Evolutionary conservation across 1,284 basidiomycete species (phyloP).

Genomic region (Malassezia cuniculi): DNA sequence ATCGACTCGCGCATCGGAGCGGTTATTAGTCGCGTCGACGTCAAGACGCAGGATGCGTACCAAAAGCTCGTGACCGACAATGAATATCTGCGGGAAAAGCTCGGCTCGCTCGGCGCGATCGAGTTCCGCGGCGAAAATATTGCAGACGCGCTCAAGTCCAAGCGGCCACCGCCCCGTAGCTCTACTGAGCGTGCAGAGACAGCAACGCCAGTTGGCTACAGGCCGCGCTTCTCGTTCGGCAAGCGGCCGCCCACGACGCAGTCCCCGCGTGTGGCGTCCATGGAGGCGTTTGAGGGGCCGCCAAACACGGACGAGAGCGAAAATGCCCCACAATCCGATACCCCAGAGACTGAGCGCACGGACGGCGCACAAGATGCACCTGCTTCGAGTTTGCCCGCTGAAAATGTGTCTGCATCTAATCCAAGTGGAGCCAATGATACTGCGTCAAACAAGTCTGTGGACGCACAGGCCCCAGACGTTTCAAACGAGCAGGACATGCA

Average conservation of each 20-base stretch:
- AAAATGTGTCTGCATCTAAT: too few relatives aligned
- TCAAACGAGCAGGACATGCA: too few relatives aligned
- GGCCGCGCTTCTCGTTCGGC: slow-evolving; percentile 4
- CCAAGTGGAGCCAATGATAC: too few relatives aligned
- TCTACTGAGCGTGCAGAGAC: slow-evolving; percentile 6
- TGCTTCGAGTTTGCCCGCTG: too few relatives aligned
- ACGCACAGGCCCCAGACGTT: too few relatives aligned
- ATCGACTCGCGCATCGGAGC: slow-evolving; percentile 29
- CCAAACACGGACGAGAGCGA: too few relatives aligned
- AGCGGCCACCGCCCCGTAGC: slow-evolving; percentile 12
- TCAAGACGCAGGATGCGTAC: slow-evolving; percentile 17
- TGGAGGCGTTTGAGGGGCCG: slow-evolving; percentile 10
- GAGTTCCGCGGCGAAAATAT: slow-evolving; percentile 28
- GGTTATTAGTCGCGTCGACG: slow-evolving; percentile 25
- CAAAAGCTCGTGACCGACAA: slow-evolving; percentile 22
- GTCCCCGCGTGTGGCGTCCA: slow-evolving; percentile 9
- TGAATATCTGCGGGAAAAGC: slow-evolving; percentile 24
- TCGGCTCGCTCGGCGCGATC: slow-evolving; percentile 23
- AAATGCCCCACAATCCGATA: too few relatives aligned
- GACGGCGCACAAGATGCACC: too few relatives aligned
- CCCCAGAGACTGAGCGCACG: too few relatives aligned
- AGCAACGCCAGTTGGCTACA: slow-evolving; percentile 6
- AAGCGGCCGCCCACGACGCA: slow-evolving; percentile 13
- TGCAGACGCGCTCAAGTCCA: slow-evolving; percentile 16
- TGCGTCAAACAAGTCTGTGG: too few relatives aligned